Evolutionary conservation across 345 rosid species (phyloP).

Genomic region (Aurinia saxatilis): DNA sequence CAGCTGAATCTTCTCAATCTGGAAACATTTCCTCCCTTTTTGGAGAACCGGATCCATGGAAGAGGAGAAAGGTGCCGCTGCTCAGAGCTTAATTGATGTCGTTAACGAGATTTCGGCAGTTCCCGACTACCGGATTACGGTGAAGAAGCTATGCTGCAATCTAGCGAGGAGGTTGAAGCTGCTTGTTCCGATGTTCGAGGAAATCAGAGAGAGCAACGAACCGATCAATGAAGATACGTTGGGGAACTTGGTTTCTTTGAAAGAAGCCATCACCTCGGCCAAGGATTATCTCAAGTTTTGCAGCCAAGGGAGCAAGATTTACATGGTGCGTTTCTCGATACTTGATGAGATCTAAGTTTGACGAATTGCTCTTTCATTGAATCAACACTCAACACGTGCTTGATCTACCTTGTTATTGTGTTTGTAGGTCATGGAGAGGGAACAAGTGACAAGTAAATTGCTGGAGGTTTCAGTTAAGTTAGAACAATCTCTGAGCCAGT

Average conservation of each 20-base stretch:
- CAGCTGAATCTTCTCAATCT: slow-evolving; percentile 9
- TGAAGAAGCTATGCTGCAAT: slow-evolving; percentile 73
- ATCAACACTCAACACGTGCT: not conserved
- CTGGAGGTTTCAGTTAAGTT: slow-evolving; percentile 55
- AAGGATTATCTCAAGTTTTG: slow-evolving; percentile 70
- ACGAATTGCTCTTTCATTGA: not conserved
- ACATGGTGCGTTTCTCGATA: slow-evolving; percentile 57
- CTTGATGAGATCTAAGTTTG: slow-evolving; percentile 30
- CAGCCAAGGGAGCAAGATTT: slow-evolving; percentile 86
- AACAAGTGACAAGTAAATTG: slow-evolving; percentile 54
- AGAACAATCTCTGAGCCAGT: slow-evolving; percentile 67
- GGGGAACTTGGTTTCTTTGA: slow-evolving; percentile 37
- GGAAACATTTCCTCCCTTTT: not conserved
- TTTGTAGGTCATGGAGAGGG: slow-evolving; percentile 81
- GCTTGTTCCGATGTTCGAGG: slow-evolving; percentile 78
- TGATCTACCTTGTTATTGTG: not conserved
- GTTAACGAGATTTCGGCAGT: slow-evolving; percentile 62
- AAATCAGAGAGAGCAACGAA: slow-evolving; percentile 59
- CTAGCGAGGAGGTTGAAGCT: slow-evolving; percentile 75
- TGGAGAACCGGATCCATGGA: slow-evolving; percentile 41
- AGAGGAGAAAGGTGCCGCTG: slow-evolving; percentile 39
- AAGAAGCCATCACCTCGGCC: slow-evolving; percentile 45
- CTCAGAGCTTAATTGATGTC: slow-evolving; percentile 51
- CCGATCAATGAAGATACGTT: slow-evolving; percentile 43
- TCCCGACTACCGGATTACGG: slow-evolving; percentile 49